phyloP scores from a whole-genome alignment of 768 basidiomycete genomes.

The Kondoa malvinella region DNA sequence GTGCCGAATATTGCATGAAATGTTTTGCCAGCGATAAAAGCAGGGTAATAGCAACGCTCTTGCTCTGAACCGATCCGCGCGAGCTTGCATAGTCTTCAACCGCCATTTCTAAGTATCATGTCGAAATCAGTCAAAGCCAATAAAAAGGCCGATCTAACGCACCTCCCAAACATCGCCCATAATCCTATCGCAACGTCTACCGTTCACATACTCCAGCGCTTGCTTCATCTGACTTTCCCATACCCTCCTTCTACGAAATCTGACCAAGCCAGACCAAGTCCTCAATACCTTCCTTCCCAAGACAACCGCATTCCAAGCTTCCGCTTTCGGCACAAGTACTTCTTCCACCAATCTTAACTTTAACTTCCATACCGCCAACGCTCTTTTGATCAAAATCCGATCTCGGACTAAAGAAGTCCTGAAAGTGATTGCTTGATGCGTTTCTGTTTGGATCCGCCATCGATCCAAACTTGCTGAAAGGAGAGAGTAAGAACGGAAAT shows the following conservation, averaged over 20 bases:
- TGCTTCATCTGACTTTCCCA: conserved; percentile 11
- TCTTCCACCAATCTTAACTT: neutral
- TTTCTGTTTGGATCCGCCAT: conserved; percentile 8
- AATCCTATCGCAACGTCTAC: neutral
- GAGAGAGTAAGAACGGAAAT: neutral
- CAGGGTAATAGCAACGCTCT: conserved; percentile 1
- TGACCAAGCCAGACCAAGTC: neutral
- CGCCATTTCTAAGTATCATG: conserved; percentile 6
- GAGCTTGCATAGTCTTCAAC: conserved; percentile 5
- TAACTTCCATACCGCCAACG: conserved; percentile 4
- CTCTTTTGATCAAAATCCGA: neutral
- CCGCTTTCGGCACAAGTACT: conserved; percentile 3
- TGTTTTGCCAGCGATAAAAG: neutral
- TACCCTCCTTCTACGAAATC: neutral
- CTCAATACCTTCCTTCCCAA: neutral
- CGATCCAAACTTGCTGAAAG: neutral
- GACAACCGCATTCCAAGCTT: neutral
- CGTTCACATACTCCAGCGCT: neutral
- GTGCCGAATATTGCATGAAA: neutral
- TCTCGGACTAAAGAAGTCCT: neutral
- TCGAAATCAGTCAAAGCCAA: neutral
- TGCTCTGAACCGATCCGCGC: neutral
- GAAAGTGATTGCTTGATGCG: neutral
- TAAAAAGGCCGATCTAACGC: neutral
- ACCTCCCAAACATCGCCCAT: conserved; percentile 1